Evolutionary conservation across 2,329 filamentous ascomycete species (phyloP), one percentile per base, ranked within the genome.

Genomic region (Tolypocladium paradoxum): DNA sequence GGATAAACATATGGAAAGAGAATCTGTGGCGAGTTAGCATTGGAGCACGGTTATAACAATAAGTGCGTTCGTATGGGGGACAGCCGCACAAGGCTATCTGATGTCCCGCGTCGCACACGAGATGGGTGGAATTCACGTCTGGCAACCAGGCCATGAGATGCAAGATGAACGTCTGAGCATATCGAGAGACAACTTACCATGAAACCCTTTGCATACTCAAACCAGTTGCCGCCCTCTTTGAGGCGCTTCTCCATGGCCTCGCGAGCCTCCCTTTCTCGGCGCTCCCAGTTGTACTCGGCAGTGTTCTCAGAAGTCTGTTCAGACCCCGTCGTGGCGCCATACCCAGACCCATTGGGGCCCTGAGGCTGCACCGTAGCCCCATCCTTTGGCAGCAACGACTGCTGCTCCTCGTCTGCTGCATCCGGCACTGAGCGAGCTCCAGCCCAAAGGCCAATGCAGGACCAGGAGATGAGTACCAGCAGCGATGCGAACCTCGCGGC

Each of bases 1-100:
- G 90, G 90, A 82, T 87, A 91, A 22, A 95, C 74, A 62, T 90
- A 88, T 0, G 88, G 88, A 31, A 91, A 73, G 65, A 95, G 85
- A 36, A 92, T 71, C 81, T 85, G 53, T 16, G n/a, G 24, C 27
- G 22, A 35, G 35, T 57, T 29, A 54, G 48, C 27, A 47, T 29
- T 18, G n/a, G 18, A 20, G 34, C 7, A 9, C 8, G 24, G 40
- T 11, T 9, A 45, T 11, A 14, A 29, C 29, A 29, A 7, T 7
- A 29, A 24, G n/a, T 34, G 12, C 33, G 33, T 6, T 16, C 33
- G 33, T 34, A 34, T 34, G 33, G 33, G 12, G 12, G 14, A 16
- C 9, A 34, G 33, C 31, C 11, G 34, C 4, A 18, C 6, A 6
- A 36, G 18, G 34, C 34, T 36, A 36, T 7, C 16, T 7, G 4